phyloP scores from a whole-genome alignment of 345 rosid species.

The Citrus cavaleriei region DNA sequence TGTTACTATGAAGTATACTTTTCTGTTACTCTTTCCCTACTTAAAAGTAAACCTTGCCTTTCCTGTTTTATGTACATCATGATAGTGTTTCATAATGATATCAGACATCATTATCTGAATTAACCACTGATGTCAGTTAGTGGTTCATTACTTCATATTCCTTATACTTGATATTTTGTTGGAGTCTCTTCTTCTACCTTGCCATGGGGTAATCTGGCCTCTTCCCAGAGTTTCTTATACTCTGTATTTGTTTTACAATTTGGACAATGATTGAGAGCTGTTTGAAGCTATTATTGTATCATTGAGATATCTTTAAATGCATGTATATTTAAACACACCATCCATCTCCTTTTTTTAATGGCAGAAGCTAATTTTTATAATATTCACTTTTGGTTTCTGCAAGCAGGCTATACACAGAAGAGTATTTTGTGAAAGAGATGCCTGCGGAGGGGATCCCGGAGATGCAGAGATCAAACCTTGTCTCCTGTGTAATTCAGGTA shows the following conservation, averaged over 20 bases:
- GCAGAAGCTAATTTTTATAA: not conserved
- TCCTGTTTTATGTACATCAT: not conserved
- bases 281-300: not conserved
- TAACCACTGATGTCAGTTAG: not conserved
- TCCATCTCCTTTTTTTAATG: not conserved
- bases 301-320: not conserved
- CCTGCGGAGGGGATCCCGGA: slow-evolving; percentile 85
- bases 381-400: slow-evolving; percentile 8
- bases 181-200: not conserved
- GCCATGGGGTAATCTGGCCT: not conserved
- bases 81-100: not conserved
- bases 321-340: not conserved
- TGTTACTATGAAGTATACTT: not conserved
- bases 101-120: not conserved
- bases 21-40: not conserved
- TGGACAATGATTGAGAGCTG: not conserved
- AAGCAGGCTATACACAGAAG: slow-evolving; percentile 82
- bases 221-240: not conserved
- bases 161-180: not conserved
- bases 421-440: slow-evolving; percentile 78
- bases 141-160: not conserved
- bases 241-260: not conserved
- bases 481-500: slow-evolving; percentile 89
- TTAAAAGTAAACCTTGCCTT: not conserved
- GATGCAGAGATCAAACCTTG: slow-evolving; percentile 93